Evolutionary conservation across 345 rosid species (phyloP).

Genomic region (Pseudoturritis turrita): DNA sequence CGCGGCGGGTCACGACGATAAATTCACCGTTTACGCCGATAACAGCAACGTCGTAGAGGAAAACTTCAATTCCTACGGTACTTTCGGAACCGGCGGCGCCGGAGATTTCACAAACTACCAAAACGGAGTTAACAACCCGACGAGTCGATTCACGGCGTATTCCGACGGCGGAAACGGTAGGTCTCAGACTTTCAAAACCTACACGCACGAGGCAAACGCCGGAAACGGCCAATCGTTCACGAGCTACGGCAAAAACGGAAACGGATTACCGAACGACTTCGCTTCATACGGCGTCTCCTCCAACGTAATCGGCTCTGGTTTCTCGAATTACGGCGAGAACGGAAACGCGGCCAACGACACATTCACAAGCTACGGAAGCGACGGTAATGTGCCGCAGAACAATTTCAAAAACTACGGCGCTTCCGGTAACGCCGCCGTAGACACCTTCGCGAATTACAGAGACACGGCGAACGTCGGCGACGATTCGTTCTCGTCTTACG

Average conservation of each 20-base stretch:
- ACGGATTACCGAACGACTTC: conserved; percentile 54
- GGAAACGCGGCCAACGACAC: conserved; percentile 54
- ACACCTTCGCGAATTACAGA: conserved; percentile 51
- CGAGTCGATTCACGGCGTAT: conserved; percentile 55
- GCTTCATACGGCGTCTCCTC: conserved; percentile 45
- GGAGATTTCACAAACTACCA: conserved; percentile 61
- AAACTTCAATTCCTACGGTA: conserved; percentile 72
- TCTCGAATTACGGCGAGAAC: conserved; percentile 55
- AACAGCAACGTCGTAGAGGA: conserved; percentile 57
- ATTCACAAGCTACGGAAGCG: conserved; percentile 63
- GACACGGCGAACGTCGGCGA: conserved; percentile 56
- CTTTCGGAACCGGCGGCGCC: conserved; percentile 52
- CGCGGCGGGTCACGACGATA: conserved; percentile 38
- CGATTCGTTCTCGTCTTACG: conserved; percentile 63
- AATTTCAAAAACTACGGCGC: conserved; percentile 56
- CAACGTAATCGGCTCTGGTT: conserved; percentile 66
- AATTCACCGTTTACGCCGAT: conserved; percentile 40
- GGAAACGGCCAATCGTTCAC: conserved; percentile 50
- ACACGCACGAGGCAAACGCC: conserved; percentile 50
- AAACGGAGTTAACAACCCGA: conserved; percentile 49
- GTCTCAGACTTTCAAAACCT: conserved; percentile 46
- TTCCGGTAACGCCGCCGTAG: conserved; percentile 42
- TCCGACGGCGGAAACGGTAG: conserved; percentile 46
- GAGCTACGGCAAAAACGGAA: conserved; percentile 68
- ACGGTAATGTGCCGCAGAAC: conserved; percentile 62